Conservation (phyloP, 768 basidiomycete genomes). For the Agaricus sinodeliciosus region DNA sequence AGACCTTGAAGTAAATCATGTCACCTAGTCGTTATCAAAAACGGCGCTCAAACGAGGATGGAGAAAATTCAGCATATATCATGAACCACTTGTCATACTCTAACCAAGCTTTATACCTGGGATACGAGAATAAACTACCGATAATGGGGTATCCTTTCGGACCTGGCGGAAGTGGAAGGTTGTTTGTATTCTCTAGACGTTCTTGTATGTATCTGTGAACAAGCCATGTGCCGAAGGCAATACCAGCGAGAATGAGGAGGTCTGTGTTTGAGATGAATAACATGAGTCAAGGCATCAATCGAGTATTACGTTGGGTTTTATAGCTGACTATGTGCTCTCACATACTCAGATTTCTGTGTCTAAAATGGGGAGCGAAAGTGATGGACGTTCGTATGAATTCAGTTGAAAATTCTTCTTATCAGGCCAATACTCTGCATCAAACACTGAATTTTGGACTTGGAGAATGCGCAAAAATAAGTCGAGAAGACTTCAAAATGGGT, state of each 20-base stretch:
- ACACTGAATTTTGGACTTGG: too few species aligned
- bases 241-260: not conserved
- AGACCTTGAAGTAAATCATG: constrained; percentile 10
- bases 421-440: too few species aligned
- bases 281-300: too few species aligned
- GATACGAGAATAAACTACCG: constrained; percentile 6
- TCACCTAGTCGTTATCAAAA: constrained; percentile 5
- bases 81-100: constrained; percentile 11
- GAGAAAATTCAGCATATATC: not conserved
- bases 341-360: too few species aligned
- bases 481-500: too few species aligned
- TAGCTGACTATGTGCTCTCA: too few species aligned
- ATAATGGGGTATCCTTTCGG: constrained; percentile 7
- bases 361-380: too few species aligned
- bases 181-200: not conserved
- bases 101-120: not conserved
- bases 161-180: constrained; percentile 4
- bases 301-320: too few species aligned
- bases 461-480: too few species aligned
- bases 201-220: not conserved
- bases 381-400: too few species aligned
- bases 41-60: too few species aligned
- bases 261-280: not conserved
- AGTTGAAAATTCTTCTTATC: too few species aligned
- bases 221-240: not conserved